Percentiles rank a stretch among this genome's conserved stretches.
phyloP scores from a whole-genome alignment of 2,329 filamentous ascomycete genomes.

The Dactylellina leptospora region DNA sequence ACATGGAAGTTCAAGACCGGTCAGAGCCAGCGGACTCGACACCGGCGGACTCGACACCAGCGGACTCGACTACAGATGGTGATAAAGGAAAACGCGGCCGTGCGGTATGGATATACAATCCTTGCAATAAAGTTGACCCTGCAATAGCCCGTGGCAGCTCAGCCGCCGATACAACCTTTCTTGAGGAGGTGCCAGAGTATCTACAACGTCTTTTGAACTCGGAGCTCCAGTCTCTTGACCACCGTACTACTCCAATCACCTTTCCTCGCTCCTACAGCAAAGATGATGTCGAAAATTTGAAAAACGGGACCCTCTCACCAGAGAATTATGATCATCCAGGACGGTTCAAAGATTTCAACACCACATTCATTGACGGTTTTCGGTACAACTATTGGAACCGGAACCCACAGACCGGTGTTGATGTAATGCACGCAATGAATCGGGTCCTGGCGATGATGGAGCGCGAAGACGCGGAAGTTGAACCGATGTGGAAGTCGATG shows the following conservation, averaged over 20 bases:
- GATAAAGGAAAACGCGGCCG: not conserved
- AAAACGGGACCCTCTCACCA: not conserved
- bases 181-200: slow-evolving; percentile 19
- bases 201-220: not conserved
- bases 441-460: slow-evolving; percentile 22
- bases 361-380: not conserved
- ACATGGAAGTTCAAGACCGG: slow-evolving; percentile 34
- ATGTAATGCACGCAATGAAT: slow-evolving; percentile 36
- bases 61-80: not conserved
- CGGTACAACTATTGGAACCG: slow-evolving; percentile 25
- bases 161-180: slow-evolving; percentile 7
- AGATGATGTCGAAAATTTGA: not conserved
- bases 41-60: not conserved
- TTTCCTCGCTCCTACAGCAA: slow-evolving; percentile 4
- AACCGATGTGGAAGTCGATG: not conserved
- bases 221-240: slow-evolving; percentile 15
- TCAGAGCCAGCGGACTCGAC: no score
- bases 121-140: not conserved
- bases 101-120: slow-evolving; percentile 27
- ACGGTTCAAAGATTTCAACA: slow-evolving; percentile 16
- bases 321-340: slow-evolving; percentile 30
- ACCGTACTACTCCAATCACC: slow-evolving; percentile 8
- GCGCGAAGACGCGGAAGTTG: slow-evolving; percentile 15
- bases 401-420: slow-evolving; percentile 37
- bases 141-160: not conserved